phyloP scores from a whole-genome alignment of 192 early-diverging fungal species.

The Powellomyces hirtus region DNA sequence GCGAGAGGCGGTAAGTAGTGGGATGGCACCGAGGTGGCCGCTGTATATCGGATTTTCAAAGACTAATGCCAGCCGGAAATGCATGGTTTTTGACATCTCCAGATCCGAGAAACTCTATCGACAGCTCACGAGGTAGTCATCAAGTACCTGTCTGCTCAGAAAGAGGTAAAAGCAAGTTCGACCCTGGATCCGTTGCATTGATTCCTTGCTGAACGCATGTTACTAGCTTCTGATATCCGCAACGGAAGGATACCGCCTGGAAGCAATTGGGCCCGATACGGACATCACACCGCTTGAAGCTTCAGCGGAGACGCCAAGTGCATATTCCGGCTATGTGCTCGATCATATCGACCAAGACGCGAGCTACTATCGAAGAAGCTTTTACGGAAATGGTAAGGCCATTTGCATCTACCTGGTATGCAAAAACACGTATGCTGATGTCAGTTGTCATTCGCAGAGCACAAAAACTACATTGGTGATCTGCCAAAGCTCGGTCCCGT shows the following conservation, averaged over 20 bases:
- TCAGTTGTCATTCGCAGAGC: constrained; percentile 29
- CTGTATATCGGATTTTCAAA: too few species aligned
- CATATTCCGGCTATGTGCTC: neutral
- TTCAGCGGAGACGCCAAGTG: neutral
- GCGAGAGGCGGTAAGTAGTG: neutral
- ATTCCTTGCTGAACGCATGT: neutral
- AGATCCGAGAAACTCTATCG: constrained; percentile 13
- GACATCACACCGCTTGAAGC: neutral
- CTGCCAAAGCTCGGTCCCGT: constrained; percentile 30
- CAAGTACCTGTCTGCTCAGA: constrained; percentile 2
- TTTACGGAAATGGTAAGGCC: constrained; percentile 12
- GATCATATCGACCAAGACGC: constrained; percentile 35
- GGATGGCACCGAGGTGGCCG: too few species aligned
- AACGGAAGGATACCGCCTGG: constrained; percentile 22
- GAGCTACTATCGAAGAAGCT: constrained; percentile 31
- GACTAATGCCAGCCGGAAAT: too few species aligned
- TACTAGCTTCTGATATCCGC: constrained; percentile 12
- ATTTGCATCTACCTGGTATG: too few species aligned
- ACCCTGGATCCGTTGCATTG: neutral
- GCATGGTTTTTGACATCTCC: neutral
- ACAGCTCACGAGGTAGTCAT: constrained; percentile 6
- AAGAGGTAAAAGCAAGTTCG: neutral
- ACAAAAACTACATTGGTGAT: constrained; percentile 29
- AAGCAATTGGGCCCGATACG: constrained; percentile 20
- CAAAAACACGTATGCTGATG: neutral